Base-by-base conservation (phyloP, 1,284 basidiomycete genomes). In the Mrakiaceae sp. region DNA sequence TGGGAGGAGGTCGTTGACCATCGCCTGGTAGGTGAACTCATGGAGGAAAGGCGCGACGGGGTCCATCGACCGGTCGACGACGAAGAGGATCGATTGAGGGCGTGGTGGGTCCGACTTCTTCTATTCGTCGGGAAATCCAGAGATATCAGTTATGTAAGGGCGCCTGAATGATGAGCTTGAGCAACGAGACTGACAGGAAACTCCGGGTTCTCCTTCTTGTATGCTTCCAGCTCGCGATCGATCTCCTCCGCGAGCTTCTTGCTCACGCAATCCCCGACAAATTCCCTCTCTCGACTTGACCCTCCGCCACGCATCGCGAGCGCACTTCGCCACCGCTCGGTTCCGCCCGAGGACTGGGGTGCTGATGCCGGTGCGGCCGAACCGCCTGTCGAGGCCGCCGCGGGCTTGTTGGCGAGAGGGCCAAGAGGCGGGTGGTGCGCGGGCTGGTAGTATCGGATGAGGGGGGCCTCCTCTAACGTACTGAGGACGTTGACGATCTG, bases 1-100 rank as follows among this genome's bases (percentile, higher is more conserved):
- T 16, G 87, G 84, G 1, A 99, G 81, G 44, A 98, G 77, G 75
- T 98, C 96, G 71, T 95, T 93, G 60, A 86, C 87, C 96, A 99
- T 99, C 0, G 96, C 95, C 75, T 98, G 96, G 75, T 98, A 99
- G 51, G 93, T 97, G 73, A 99, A 98, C 72, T 98, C 96, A 74
- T 99, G 96, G 55, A 98, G 75, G 68, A 98, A 83, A 0, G 96
- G 95, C 0, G 91, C 87, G 14, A 88, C 75, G 67, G 87, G 85
- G 76, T 99, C 96, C 87, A 99, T 93, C 3, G 92, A 84, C 14
- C 96, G 84, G 75, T 99, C 96, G 1, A 94, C 95, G 69, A 99
- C 88, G 71, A 98, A 83, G 48, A 98, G 78, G 11, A 91, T 87
- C 7, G 83, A 84, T 63, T 87, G 83, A n/a, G 87, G 87, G 66